Evolutionary conservation across 2,329 filamentous ascomycete species (phyloP).

Genomic region (Calonectria hongkongensis): DNA sequence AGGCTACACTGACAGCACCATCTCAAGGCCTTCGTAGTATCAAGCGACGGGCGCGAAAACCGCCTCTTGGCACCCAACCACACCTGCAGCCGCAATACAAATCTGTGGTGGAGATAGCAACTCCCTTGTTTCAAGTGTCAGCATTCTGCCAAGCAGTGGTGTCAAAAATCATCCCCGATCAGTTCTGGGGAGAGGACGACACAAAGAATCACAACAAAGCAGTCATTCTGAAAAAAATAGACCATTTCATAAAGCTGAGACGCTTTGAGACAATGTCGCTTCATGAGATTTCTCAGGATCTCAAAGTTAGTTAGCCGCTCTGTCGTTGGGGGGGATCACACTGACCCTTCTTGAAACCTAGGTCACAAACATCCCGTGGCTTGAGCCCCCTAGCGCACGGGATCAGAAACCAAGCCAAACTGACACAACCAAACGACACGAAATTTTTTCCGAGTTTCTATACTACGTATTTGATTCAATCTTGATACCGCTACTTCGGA

Average conservation of each 20-base stretch:
- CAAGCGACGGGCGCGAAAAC: conserved; percentile 38
- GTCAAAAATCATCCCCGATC: conserved; percentile 81
- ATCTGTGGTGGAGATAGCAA: conserved; percentile 80
- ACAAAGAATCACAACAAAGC: conserved; percentile 75
- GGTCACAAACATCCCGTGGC: conserved; percentile 84
- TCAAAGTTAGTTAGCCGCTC: conserved; percentile 75
- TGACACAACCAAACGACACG: conserved; percentile 84
- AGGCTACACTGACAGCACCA: conserved; percentile 10
- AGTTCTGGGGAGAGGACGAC: conserved; percentile 81
- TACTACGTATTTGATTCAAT: conserved; percentile 97
- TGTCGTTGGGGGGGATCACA: neutral
- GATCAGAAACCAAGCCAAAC: conserved; percentile 78
- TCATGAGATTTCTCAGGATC: conserved; percentile 83
- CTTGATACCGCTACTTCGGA: conserved; percentile 88
- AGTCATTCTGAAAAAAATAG: conserved; percentile 79
- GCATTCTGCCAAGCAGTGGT: conserved; percentile 90
- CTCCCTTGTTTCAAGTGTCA: conserved; percentile 81
- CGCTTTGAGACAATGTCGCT: conserved; percentile 88
- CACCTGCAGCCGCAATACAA: conserved; percentile 46
- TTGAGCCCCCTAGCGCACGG: conserved; percentile 72
- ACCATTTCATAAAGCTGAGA: conserved; percentile 85
- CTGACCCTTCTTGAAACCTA: conserved; percentile 58
- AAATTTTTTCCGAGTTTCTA: conserved; percentile 88
- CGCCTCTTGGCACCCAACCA: conserved; percentile 30
- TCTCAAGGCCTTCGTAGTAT: conserved; percentile 41